Conservation (phyloP, 371 early-diverging fungal genomes). For the Haplosporangium sp. region DNA sequence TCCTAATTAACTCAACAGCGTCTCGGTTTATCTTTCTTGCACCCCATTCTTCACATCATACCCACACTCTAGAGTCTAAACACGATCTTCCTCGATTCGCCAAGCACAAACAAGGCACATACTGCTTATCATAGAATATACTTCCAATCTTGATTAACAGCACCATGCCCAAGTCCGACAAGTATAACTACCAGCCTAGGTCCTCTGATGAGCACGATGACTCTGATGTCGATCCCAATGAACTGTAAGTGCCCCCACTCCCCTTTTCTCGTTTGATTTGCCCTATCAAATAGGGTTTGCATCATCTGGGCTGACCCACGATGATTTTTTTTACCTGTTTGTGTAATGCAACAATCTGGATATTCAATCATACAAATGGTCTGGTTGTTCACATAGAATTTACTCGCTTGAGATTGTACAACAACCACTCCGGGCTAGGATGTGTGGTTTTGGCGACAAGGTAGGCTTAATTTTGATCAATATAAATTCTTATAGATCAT, state of each 20-base stretch:
- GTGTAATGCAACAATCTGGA: not conserved
- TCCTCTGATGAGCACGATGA: constrained; percentile 19
- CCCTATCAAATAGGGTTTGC: not conserved
- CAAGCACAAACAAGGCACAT: too few species aligned
- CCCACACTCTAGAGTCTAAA: not conserved
- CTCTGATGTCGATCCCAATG: constrained; percentile 22
- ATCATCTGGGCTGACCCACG: not conserved
- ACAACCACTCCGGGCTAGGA: constrained; percentile 78
- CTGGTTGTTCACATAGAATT: constrained; percentile 1
- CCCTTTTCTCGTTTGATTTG: not conserved
- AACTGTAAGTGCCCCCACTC: constrained; percentile 16
- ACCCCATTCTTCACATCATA: not conserved
- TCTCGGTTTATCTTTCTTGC: too few species aligned
- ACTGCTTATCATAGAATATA: too few species aligned
- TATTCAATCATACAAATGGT: not conserved
- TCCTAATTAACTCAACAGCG: not conserved
- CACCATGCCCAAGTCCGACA: constrained; percentile 26
- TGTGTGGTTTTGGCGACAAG: constrained; percentile 84
- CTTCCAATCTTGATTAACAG: not conserved
- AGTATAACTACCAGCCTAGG: constrained; percentile 10
- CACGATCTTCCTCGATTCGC: not conserved
- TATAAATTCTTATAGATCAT: not conserved
- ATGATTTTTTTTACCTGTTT: constrained; percentile 1
- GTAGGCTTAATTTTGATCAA: constrained; percentile 2
- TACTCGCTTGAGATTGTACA: constrained; percentile 61